These are phyloP conservation scores for Silene uniflora DNA, from an alignment of 148 eudicot species.

Conservation along the genomic window DNA sequence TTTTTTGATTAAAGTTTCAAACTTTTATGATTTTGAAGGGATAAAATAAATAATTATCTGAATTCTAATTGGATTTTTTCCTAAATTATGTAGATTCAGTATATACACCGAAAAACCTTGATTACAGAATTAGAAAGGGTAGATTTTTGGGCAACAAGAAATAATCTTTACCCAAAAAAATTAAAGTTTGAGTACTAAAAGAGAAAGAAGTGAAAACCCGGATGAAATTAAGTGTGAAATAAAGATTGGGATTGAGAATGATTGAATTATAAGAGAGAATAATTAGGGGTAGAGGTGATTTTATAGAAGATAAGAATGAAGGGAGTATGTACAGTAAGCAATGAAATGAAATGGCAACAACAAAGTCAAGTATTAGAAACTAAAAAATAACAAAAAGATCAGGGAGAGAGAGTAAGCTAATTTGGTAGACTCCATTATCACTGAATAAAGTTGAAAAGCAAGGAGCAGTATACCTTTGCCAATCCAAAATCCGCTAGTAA, in stretches of 20 bases:
- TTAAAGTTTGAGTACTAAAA: too few species aligned
- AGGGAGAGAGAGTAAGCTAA: too few species aligned
- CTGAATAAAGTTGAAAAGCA: too few species aligned
- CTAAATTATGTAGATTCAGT: background rate
- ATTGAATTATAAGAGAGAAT: background rate
- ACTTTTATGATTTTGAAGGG: background rate
- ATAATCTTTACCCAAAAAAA: background rate
- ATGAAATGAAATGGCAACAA: too few species aligned
- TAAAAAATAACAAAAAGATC: too few species aligned
- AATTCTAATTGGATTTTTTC: background rate
- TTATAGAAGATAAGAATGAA: conserved; percentile 1
- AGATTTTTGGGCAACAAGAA: background rate
- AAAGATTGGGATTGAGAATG: background rate
- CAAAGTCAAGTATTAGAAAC: too few species aligned
- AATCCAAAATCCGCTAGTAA: too few species aligned
- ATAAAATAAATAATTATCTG: background rate
- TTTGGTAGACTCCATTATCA: too few species aligned
- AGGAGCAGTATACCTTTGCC: too few species aligned
- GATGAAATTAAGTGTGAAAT: background rate
- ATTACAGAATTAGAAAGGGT: background rate
- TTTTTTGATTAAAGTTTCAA: background rate
- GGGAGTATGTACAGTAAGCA: background rate
- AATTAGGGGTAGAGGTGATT: background rate
- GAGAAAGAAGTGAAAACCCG: too few species aligned
- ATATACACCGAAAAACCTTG: background rate